These are phyloP conservation scores for Hymenoscyphus albidus DNA, from an alignment of 2,329 filamentous ascomycete genomes.

Conservation along the genomic window DNA sequence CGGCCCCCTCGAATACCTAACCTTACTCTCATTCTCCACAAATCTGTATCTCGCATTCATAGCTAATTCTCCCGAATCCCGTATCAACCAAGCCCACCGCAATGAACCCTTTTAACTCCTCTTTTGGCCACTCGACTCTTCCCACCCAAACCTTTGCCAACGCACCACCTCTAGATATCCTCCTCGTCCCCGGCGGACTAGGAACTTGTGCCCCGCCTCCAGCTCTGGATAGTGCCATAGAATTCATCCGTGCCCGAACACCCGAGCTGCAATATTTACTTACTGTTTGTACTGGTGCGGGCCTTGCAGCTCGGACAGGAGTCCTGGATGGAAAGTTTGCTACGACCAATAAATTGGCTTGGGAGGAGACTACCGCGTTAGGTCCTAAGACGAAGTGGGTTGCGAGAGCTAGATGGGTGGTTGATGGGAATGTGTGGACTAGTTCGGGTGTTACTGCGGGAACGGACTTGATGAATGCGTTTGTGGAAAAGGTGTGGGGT, in stretches of 20 bases:
- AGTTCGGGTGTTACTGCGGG: slow-evolving; percentile 61
- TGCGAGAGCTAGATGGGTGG: slow-evolving; percentile 54
- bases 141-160: slow-evolving; percentile 25
- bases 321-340: slow-evolving; percentile 57
- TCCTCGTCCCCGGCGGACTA: slow-evolving; percentile 62
- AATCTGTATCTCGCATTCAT: slow-evolving; percentile 30
- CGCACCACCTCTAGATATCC: slow-evolving; percentile 28
- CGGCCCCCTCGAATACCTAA: slow-evolving; percentile 33
- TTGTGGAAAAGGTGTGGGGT: slow-evolving; percentile 51
- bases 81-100: slow-evolving; percentile 22
- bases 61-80: slow-evolving; percentile 24
- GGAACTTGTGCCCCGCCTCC: slow-evolving; percentile 42
- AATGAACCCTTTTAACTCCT: slow-evolving; percentile 16
- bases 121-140: slow-evolving; percentile 14
- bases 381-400: slow-evolving; percentile 57
- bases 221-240: slow-evolving; percentile 36
- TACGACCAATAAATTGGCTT: slow-evolving; percentile 64
- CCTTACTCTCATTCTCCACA: slow-evolving; percentile 23
- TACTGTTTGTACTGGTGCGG: slow-evolving; percentile 64
- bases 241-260: slow-evolving; percentile 45
- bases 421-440: slow-evolving; percentile 64
- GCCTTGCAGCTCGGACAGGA: slow-evolving; percentile 54
- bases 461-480: slow-evolving; percentile 58
- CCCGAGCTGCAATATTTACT: slow-evolving; percentile 52
- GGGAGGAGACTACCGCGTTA: slow-evolving; percentile 40